Percentiles rank a stretch among this genome's conserved stretches.
These are phyloP conservation scores for Rosa lucieae DNA, from an alignment of 306 rosid genomes.

Conservation along the genomic window DNA sequence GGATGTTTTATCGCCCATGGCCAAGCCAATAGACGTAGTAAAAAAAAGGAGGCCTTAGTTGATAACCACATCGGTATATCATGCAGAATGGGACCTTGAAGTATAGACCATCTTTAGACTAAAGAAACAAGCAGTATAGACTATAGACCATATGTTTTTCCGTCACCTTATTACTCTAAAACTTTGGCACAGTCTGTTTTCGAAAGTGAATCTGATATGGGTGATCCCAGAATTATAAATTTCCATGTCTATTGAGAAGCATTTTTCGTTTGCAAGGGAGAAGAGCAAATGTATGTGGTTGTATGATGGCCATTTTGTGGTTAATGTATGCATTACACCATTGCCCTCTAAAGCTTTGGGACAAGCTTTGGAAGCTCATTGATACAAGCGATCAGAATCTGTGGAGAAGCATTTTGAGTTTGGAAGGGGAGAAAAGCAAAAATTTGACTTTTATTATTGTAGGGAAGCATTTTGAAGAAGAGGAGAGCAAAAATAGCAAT, in stretches of 20 bases:
- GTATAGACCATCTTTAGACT: too few relatives aligned
- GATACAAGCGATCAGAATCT: too few relatives aligned
- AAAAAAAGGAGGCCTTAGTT: not conserved
- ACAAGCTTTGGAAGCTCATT: too few relatives aligned
- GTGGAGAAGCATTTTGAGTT: too few relatives aligned
- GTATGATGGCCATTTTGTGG: too few relatives aligned
- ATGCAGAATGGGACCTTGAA: not conserved
- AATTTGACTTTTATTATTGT: too few relatives aligned
- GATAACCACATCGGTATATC: not conserved
- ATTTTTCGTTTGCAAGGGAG: too few relatives aligned
- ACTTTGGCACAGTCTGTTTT: not conserved
- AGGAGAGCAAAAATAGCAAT: not conserved
- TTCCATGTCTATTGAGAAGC: too few relatives aligned
- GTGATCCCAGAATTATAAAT: not conserved
- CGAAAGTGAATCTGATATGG: not conserved
- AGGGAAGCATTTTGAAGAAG: not conserved
- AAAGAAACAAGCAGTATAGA: not conserved
- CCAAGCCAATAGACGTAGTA: not conserved
- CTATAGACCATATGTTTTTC: not conserved
- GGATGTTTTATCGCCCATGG: not conserved
- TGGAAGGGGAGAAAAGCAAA: too few relatives aligned
- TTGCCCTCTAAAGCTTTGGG: too few relatives aligned
- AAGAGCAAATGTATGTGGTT: too few relatives aligned
- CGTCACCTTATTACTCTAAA: not conserved
- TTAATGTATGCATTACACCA: too few relatives aligned